These are phyloP conservation scores for Phytophthora ramorum DNA, from an alignment of 352 stramenopile species.

Conservation along the genomic window DNA sequence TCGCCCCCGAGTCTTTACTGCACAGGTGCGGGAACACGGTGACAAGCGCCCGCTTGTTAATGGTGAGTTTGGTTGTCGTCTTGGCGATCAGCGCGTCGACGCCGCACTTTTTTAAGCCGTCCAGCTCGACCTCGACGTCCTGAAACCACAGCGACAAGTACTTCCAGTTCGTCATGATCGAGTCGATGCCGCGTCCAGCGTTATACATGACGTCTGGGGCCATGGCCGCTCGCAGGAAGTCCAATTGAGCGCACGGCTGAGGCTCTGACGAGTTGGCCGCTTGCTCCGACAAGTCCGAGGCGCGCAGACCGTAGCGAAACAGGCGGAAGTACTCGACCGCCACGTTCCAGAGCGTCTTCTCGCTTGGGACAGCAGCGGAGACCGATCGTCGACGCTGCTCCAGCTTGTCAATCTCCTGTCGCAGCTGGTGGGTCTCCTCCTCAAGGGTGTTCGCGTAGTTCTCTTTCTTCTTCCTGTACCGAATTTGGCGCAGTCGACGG, in stretches of 20 bases:
- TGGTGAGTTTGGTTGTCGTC: constrained; percentile 2
- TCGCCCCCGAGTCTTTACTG: not conserved
- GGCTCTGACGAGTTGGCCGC: not conserved
- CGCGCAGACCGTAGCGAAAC: constrained; percentile 21
- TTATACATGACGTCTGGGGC: too few relatives aligned
- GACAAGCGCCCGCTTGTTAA: constrained; percentile 2
- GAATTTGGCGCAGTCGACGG: constrained; percentile 22
- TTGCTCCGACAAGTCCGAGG: not conserved
- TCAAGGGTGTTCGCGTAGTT: constrained; percentile 11
- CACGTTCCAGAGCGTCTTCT: constrained; percentile 27
- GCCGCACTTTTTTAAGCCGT: not conserved
- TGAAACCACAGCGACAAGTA: constrained; percentile 6
- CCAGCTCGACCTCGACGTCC: constrained; percentile 7
- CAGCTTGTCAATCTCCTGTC: constrained; percentile 16
- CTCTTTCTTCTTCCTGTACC: constrained; percentile 31
- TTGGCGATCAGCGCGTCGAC: not conserved
- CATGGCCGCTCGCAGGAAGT: not conserved
- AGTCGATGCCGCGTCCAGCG: constrained; percentile 1
- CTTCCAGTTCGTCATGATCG: constrained; percentile 5
- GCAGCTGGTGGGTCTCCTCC: not conserved
- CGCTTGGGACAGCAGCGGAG: not conserved
- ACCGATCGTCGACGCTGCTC: constrained; percentile 19
- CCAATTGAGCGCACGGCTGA: not conserved
- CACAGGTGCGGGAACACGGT: constrained; percentile 6
- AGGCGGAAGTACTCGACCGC: constrained; percentile 34